Base-by-base conservation (phyloP, 2,329 filamentous ascomycete genomes). In the Blastomyces silverae region DNA sequence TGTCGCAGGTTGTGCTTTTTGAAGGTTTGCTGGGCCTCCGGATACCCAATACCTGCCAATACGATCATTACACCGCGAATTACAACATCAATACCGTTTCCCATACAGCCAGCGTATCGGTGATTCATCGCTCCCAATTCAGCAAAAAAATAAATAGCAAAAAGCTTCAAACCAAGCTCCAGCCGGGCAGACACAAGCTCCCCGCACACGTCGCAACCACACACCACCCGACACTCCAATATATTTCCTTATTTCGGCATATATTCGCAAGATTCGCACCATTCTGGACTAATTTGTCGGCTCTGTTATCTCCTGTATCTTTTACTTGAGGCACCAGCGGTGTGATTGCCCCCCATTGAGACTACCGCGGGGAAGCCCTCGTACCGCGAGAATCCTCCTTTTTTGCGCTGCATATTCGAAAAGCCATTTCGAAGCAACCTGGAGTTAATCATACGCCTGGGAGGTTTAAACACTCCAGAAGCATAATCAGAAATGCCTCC, bases 111-210 rank as follows among this genome's bases (percentile, higher is more conserved):
- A 15, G 6, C 13, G 42, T 34, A 61, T 50, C 44, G 10, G 31
- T 34, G 17, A 37, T 50, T 48, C 39, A 22, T 61, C 46, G 1
- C 13, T 8, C 13, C 31, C 17, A 48, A 34, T 52, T 28, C 58
- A 46, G 31, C n/a, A 46, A 15, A 46, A 46, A 61, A 61, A 46
- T 52, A 50, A 52, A 61, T 37, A 50, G 28, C 13, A 39, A 52
- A 61, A 61, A 50, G 59, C 59, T 39, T 52, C 59, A 61, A 61
- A 57, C 37, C 34, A 59, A 53, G 50, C 48, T 50, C 48, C 48
- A 11, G n/a, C 20, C 11, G 17, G 22, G n/a, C 34, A 57, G 8
- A 22, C 34, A 4, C 34, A 42, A 39, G 28, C 34, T 25, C 20
- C 56, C 53, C 31, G 31, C 28, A 56, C 53, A 11, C 17, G 31